Conservation (phyloP, 495 filamentous ascomycete genomes). For the Neurospora sp. region DNA sequence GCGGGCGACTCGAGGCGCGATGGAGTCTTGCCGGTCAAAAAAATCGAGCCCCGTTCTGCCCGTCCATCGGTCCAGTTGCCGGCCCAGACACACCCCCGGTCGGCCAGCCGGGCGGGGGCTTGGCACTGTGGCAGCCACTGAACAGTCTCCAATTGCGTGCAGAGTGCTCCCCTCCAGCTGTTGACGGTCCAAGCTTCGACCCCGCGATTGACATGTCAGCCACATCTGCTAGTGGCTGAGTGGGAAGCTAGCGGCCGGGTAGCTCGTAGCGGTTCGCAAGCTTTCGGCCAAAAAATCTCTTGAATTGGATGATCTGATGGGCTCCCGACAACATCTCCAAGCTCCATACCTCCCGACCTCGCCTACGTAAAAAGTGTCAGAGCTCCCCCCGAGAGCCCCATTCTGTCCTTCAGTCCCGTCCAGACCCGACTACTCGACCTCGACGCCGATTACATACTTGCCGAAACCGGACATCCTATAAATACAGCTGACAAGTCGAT, state of each 20-base stretch:
- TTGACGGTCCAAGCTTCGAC: neutral
- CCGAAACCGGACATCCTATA: neutral
- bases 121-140: neutral
- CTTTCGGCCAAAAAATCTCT: neutral
- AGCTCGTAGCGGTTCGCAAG: neutral
- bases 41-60: neutral
- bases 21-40: neutral
- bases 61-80: neutral
- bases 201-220: neutral
- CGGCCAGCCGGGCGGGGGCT: neutral
- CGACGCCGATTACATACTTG: neutral
- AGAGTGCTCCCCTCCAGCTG: neutral
- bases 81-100: neutral
- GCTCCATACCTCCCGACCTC: neutral
- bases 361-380: neutral
- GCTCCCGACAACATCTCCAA: neutral
- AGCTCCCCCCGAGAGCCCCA: neutral
- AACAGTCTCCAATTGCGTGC: neutral
- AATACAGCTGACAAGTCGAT: neutral
- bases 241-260: neutral
- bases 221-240: neutral
- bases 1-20: neutral
- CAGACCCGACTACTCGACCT: neutral
- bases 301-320: slow-evolving; percentile 4
- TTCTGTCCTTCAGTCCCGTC: neutral